These are phyloP conservation scores for Peronospora tabacina DNA, from an alignment of 352 stramenopile genomes.

Conservation along the genomic window DNA sequence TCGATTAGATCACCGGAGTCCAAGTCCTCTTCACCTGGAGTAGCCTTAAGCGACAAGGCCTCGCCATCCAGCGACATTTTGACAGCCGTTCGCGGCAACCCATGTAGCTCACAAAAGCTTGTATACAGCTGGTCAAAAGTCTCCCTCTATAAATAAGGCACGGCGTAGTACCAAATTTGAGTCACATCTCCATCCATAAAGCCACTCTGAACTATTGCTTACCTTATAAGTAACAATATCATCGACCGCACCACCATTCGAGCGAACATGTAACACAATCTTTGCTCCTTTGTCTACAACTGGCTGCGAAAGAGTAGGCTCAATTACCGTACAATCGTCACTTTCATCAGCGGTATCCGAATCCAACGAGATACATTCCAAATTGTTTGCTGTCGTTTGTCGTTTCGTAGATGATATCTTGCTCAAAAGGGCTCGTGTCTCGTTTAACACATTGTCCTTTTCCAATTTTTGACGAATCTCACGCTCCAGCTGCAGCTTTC, in stretches of 20 bases:
- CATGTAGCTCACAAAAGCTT: constrained; percentile 57
- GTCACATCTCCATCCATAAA: not conserved
- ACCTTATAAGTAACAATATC: constrained; percentile 57
- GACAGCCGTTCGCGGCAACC: constrained; percentile 47
- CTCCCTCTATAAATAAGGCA: constrained; percentile 37
- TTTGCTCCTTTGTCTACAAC: constrained; percentile 40
- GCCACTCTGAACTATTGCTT: not conserved
- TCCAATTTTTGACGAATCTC: constrained; percentile 49
- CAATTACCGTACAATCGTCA: not conserved
- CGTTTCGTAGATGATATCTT: constrained; percentile 23
- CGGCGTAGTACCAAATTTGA: not conserved
- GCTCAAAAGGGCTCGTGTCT: constrained; percentile 55
- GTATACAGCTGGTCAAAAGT: constrained; percentile 55
- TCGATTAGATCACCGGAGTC: constrained; percentile 62
- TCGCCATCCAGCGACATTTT: constrained; percentile 58
- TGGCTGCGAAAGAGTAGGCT: constrained; percentile 3
- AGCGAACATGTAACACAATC: constrained; percentile 47
- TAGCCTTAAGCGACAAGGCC: constrained; percentile 21
- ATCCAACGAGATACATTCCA: constrained; percentile 48
- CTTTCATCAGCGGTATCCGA: constrained; percentile 44
- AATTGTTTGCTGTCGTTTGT: constrained; percentile 19
- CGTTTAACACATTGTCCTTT: constrained; percentile 48
- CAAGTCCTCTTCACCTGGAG: constrained; percentile 32
- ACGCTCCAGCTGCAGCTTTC: constrained; percentile 36
- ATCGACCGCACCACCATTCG: constrained; percentile 46